Conservation (phyloP, 2,329 filamentous ascomycete genomes). For the Cercospora janseana region DNA sequence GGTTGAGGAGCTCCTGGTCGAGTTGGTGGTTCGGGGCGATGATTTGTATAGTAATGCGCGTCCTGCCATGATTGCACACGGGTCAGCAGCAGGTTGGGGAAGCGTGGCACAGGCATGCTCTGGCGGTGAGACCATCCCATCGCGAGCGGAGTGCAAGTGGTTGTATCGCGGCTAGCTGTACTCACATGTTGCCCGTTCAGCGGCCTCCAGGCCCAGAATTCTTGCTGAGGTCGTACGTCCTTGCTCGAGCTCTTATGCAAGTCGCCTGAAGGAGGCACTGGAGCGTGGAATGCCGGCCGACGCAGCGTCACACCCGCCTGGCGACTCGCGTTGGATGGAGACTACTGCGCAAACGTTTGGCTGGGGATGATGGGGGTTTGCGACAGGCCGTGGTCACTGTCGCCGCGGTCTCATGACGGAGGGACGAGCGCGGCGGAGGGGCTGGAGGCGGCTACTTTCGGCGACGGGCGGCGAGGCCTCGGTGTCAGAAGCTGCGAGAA, state of each 20-base stretch:
- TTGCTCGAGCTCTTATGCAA: constrained; percentile 24
- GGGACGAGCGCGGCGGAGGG: not conserved
- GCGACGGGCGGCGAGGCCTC: not conserved
- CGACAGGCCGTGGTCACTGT: not conserved
- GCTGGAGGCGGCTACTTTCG: constrained; percentile 7
- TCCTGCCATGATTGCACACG: constrained; percentile 53
- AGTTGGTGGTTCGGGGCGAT: constrained; percentile 66
- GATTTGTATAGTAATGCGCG: constrained; percentile 79
- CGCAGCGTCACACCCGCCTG: constrained; percentile 24
- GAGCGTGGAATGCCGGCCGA: constrained; percentile 21
- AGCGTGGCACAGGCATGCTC: constrained; percentile 29
- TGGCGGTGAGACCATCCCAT: constrained; percentile 32
- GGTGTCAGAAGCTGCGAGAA: constrained; percentile 16
- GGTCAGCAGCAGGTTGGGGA: constrained; percentile 25
- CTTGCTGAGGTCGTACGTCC: constrained; percentile 20
- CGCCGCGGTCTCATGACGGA: constrained; percentile 3
- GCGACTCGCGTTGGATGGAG: constrained; percentile 2
- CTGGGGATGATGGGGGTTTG: constrained; percentile 1
- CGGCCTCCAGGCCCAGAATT: constrained; percentile 10
- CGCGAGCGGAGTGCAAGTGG: constrained; percentile 12
- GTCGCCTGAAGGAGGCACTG: constrained; percentile 20
- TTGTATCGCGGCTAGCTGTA: constrained; percentile 21
- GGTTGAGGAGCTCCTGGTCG: constrained; percentile 73
- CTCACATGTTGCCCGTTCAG: constrained; percentile 32
- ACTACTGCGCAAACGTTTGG: constrained; percentile 10